Evolutionary conservation across 1,284 basidiomycete genomes (phyloP), one percentile per base, ranked within the genome.

Genomic region (Cryptococcus sp.): DNA sequence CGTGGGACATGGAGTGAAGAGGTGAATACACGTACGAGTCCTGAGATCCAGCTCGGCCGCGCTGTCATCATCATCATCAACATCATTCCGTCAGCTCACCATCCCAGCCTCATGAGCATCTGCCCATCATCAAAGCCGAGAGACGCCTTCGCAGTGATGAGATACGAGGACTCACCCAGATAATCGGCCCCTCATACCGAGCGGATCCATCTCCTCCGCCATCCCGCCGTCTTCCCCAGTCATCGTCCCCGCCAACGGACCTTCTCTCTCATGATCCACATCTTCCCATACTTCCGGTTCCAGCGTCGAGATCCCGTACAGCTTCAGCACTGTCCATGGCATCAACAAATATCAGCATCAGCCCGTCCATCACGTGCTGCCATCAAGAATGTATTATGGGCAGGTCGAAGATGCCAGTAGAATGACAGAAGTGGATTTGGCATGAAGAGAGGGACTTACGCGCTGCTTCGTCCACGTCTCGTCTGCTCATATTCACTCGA

Each of bases 221-320:
- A 70, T 65, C 4, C 64, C 65, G 0, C 69, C 71, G 47, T 73
- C 72, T 54, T 73, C 72, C 11, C 63, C 65, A 1, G 68, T 69
- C 48, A 75, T 41, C 2, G 72, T 72, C 8, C 71, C 68, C 3
- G 76, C 73, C 16, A 77, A 59, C 1, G 75, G 72, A 17, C 77
- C 76, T 35, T 76, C 75, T 19, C 65, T 68, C n/a, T 75, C 75
- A 51, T 76, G 73, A 55, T 79, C 73, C 11, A 78, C 70, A 7
- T 73, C 70, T 61, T 80, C 78, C 79, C 79, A 80, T 51, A 52
- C 51, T 39, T 75, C 66, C 1, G 79, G 79, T 22, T 73, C 66
- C 20, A 75, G 64, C 35, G 70, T 66, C n/a, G 74, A 73, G 44
- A 80, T 68, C 39, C 73, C 72, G 59, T 80, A 80, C 39, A 77